Percentiles rank a stretch among this genome's conserved stretches.
Evolutionary conservation across 768 basidiomycete species (phyloP).

Genomic region (Candolleomyces eurysporus): DNA sequence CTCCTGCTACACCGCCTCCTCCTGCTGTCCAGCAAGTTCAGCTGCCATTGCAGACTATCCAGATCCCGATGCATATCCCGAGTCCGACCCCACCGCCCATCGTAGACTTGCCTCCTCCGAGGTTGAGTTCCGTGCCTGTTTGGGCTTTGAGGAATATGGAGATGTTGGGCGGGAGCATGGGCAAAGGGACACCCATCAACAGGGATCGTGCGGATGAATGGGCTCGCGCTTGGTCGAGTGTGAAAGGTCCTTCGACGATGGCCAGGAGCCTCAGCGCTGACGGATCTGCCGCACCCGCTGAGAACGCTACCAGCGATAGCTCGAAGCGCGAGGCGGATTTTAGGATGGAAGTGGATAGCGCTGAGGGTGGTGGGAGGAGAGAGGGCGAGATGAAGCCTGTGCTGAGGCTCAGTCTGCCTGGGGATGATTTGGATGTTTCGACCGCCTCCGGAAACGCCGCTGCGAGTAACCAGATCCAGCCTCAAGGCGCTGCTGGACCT

Average conservation of each 20-base stretch:
- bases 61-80: slow-evolving; percentile 16
- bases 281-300: background rate
- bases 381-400: slow-evolving; percentile 3
- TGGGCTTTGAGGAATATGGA: slow-evolving; percentile 24
- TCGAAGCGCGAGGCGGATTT: background rate
- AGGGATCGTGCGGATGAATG: slow-evolving; percentile 24
- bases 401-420: slow-evolving; percentile 6
- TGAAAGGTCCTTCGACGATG: background rate
- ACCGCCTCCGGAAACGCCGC: too few species aligned
- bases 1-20: background rate
- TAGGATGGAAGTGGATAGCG: slow-evolving; percentile 8
- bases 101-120: slow-evolving; percentile 33
- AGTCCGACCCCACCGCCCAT: slow-evolving; percentile 20
- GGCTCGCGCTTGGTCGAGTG: slow-evolving; percentile 17
- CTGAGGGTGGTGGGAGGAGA: background rate
- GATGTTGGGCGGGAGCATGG: slow-evolving; percentile 26
- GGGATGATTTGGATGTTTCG: slow-evolving; percentile 3
- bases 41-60: slow-evolving; percentile 15
- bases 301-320: too few species aligned
- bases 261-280: background rate
- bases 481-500: background rate
- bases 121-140: slow-evolving; percentile 29
- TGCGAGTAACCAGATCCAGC: background rate
- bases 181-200: slow-evolving; percentile 34
- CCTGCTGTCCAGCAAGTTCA: background rate